Conservation (phyloP, 176 grass and related monocot genomes). For the Rhynchospora breviuscula region DNA sequence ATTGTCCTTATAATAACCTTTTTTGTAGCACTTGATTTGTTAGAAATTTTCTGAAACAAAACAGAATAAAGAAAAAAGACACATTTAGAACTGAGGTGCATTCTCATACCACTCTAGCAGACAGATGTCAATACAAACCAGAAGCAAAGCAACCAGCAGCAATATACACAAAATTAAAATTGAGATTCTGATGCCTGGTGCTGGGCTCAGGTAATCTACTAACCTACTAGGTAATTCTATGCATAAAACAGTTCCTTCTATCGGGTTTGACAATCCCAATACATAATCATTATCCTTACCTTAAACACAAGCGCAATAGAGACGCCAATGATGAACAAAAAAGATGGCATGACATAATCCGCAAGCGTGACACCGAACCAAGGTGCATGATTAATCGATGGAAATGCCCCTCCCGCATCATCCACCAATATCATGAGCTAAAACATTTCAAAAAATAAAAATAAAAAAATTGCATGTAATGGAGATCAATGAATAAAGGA, state of each 20-base stretch:
- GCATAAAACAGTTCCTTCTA: background rate
- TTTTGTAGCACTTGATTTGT: constrained; percentile 58
- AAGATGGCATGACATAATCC: constrained; percentile 89
- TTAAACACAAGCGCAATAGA: constrained; percentile 83
- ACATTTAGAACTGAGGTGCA: background rate
- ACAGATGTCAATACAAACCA: background rate
- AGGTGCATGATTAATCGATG: constrained; percentile 84
- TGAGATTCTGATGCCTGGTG: background rate
- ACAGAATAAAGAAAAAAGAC: background rate
- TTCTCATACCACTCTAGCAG: background rate
- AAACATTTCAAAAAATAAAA: background rate
- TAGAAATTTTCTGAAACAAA: constrained; percentile 65
- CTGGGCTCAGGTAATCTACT: background rate
- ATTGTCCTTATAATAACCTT: constrained; percentile 65
- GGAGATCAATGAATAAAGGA: background rate
- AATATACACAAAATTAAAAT: background rate
- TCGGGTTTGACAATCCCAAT: background rate
- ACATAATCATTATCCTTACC: constrained; percentile 23
- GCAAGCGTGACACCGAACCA: constrained; percentile 92
- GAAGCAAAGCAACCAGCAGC: background rate
- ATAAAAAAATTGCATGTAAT: background rate
- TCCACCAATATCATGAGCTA: constrained; percentile 96
- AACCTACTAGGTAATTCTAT: background rate
- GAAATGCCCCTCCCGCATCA: constrained; percentile 82
- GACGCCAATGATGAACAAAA: constrained; percentile 90